Evolutionary conservation across 441 rosid species (phyloP).

Genomic region (Pelargonium citronellum): DNA sequence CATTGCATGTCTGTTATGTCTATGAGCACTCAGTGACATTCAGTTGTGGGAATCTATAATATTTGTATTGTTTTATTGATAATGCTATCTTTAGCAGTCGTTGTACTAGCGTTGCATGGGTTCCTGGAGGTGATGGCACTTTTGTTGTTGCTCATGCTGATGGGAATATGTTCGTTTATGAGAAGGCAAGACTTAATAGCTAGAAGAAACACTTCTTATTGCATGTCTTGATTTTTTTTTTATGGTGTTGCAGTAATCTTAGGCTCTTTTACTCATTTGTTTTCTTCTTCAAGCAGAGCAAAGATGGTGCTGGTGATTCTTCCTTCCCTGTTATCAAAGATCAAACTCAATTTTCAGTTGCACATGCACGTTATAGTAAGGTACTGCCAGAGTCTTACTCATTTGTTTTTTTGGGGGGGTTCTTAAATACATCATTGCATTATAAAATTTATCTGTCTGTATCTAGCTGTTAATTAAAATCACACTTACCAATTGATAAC

Average conservation of each 20-base stretch:
- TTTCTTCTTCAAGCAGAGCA: conserved; percentile 35
- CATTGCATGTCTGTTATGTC: not conserved
- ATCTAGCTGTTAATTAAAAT: conserved; percentile 4
- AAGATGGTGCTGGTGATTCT: conserved; percentile 85
- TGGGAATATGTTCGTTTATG: conserved; percentile 87
- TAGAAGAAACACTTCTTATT: not conserved
- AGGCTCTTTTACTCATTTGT: conserved; percentile 16
- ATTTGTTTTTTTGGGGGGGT: conserved; percentile 12
- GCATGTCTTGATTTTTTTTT: not conserved
- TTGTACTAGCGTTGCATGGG: conserved; percentile 82
- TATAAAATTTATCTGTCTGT: not conserved
- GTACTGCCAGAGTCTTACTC: conserved; percentile 30
- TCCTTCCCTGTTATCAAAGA: conserved; percentile 87
- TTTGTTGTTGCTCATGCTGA: conserved; percentile 92
- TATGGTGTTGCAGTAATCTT: conserved; percentile 12
- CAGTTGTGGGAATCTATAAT: not conserved
- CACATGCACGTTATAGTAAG: conserved; percentile 89
- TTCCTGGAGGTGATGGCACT: conserved; percentile 91
- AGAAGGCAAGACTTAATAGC: conserved; percentile 64
- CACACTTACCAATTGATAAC: not conserved
- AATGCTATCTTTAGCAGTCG: conserved; percentile 50
- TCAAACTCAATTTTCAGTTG: conserved; percentile 76
- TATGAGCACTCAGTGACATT: not conserved
- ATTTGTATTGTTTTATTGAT: conserved; percentile 10
- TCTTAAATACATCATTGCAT: not conserved